Conservation (phyloP, 1,139 yeast genomes). For the Trichomonascaceae sp. region DNA sequence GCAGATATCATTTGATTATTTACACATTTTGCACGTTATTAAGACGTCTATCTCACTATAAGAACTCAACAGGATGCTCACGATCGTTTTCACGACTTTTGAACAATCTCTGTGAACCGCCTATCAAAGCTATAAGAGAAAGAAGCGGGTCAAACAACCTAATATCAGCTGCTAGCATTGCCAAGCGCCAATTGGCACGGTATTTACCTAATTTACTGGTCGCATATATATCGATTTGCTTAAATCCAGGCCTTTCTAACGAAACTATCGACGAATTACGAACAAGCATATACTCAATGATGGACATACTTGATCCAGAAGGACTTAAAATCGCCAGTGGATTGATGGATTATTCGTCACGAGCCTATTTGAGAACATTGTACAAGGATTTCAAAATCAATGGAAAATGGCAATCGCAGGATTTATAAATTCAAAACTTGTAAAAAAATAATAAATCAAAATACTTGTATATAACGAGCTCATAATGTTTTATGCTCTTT, state of each 20-base stretch:
- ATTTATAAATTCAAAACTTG: too few relatives aligned
- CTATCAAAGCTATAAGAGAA: conserved; percentile 28
- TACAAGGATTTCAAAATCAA: conserved; percentile 67
- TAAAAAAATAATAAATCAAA: too few relatives aligned
- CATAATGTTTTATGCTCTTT: too few relatives aligned
- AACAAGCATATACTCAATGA: conserved; percentile 54
- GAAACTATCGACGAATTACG: conserved; percentile 46
- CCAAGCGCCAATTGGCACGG: conserved; percentile 56
- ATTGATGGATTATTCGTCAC: conserved; percentile 65
- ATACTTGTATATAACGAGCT: too few relatives aligned
- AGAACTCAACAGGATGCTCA: conserved; percentile 29
- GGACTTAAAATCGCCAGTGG: conserved; percentile 64
- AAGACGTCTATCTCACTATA: conserved; percentile 12
- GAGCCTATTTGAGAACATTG: conserved; percentile 58
- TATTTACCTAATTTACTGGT: conserved; percentile 58
- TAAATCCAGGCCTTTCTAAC: conserved; percentile 45
- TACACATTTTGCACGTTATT: conserved; percentile 45
- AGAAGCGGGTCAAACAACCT: conserved; percentile 33
- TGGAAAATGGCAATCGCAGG: conserved; percentile 69
- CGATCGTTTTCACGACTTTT: conserved; percentile 52
- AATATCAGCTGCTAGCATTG: conserved; percentile 50
- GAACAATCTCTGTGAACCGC: conserved; percentile 70
- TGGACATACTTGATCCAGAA: conserved; percentile 61
- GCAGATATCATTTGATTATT: conserved; percentile 65
- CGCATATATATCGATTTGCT: conserved; percentile 43